Base-by-base conservation (phyloP, 371 early-diverging fungal genomes). In the Mortierella sp. region DNA sequence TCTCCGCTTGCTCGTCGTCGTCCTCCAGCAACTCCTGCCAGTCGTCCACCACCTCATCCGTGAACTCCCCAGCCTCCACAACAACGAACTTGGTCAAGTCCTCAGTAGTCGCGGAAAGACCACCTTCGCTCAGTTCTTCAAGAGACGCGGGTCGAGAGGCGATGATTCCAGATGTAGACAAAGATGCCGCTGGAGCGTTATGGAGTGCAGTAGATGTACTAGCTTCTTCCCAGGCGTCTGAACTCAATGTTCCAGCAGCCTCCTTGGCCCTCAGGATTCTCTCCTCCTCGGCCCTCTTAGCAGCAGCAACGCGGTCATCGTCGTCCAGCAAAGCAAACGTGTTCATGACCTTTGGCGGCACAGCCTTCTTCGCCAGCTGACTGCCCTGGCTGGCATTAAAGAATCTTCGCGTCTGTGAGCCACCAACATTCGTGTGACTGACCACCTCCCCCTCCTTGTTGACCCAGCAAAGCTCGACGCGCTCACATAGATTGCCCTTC, bases 391-490 rank as follows among this genome's bases (percentile, higher is more conserved):
- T 47, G 6, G 62, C 56, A 31, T 37, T 65, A 31, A 73, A 73
- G 58, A 67, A 73, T 41, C 59, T 39, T 44, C 62, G 62, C 17
- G 72, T 8, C 26, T 72, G 72, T 4, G 75, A 64, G 46, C 69
- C 68, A 15, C 64, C 56, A n/a, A 66, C 39, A 32, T 50, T 64
- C 2, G 67, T 62, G n/a, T 72, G 66, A 31, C 67, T 66, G 12
- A 66, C 67, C 9, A 87, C 80, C 21, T 83, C 82, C 0, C 84
- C 88, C 8, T 81, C 78, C 37, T 79, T 80, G 54, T 88, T 84
- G 0, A 88, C 81, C 88, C 88, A 88, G 63, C 88, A 88, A 41
- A 86, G 84, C 60, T 84, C 86, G 1, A 88, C 82, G 14, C 82
- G 81, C 8, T 83, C 80, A 6, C 84, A 84, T 17, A 80, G 79